A percentile compares a stretch with the other conserved stretches of the same genome.
These are phyloP conservation scores for Fusarium floridanum DNA, from an alignment of 2,329 filamentous ascomycete genomes.

Conservation along the genomic window DNA sequence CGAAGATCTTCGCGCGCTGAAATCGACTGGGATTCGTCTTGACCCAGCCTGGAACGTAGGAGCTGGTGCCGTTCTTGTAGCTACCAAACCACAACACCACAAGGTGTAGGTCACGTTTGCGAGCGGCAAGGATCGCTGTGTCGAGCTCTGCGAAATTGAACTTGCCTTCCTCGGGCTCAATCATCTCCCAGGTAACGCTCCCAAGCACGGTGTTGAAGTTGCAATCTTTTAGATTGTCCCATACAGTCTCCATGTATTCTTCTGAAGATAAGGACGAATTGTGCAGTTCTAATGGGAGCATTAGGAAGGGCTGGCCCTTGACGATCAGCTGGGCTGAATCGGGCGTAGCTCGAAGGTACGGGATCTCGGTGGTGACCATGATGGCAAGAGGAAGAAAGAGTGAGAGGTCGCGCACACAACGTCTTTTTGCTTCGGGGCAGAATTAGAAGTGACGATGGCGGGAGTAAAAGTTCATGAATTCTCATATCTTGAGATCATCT, in stretches of 20 bases:
- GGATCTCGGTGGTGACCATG: neutral
- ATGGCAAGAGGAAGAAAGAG: neutral
- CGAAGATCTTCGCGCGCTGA: neutral
- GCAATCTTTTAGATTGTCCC: neutral
- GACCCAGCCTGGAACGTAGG: neutral
- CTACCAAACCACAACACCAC: neutral
- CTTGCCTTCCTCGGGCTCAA: neutral
- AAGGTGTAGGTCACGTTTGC: neutral
- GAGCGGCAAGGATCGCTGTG: neutral
- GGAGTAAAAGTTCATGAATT: neutral
- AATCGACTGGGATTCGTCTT: neutral
- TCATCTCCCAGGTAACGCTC: neutral
- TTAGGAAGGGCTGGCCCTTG: neutral
- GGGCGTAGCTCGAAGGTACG: neutral
- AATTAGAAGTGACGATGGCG: neutral
- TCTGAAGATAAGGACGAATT: neutral
- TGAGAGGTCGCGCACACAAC: neutral
- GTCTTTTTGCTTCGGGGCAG: neutral
- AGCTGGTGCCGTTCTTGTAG: neutral
- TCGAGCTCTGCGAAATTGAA: neutral
- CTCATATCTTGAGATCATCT: neutral
- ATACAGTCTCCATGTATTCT: neutral
- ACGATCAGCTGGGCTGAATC: neutral
- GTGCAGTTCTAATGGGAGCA: neutral
- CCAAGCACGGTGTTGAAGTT: neutral